These are phyloP conservation scores for Colletotrichum agaves DNA, from an alignment of 2,329 filamentous ascomycete genomes.

Conservation along the genomic window DNA sequence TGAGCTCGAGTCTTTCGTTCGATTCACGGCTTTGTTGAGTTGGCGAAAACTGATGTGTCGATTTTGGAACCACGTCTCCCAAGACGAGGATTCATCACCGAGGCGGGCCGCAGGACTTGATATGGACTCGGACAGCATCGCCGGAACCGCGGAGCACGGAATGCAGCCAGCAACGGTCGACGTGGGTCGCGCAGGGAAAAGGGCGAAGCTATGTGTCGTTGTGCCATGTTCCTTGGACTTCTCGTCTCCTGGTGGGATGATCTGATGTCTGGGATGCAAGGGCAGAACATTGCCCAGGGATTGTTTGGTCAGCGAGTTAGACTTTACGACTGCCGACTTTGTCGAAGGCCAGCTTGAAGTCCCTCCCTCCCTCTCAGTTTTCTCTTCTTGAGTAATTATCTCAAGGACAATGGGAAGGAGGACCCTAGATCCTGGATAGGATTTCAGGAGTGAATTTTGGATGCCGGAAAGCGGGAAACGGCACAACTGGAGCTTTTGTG, in stretches of 20 bases:
- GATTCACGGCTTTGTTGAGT: background rate
- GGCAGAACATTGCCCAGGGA: background rate
- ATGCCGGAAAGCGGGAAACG: background rate
- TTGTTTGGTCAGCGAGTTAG: background rate
- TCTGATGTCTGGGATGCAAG: background rate
- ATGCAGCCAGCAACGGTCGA: slow-evolving; percentile 2
- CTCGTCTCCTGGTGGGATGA: background rate
- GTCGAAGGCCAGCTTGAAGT: background rate
- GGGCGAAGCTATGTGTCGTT: background rate
- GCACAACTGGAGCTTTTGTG: slow-evolving; percentile 22
- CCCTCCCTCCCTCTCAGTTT: background rate
- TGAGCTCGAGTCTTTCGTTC: background rate
- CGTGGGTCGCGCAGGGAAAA: background rate
- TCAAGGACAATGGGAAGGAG: background rate
- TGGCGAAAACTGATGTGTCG: background rate
- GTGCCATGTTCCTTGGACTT: background rate
- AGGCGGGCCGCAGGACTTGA: background rate
- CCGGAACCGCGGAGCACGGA: slow-evolving; percentile 12
- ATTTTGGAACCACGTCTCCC: background rate
- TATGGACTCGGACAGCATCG: background rate
- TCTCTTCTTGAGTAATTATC: slow-evolving; percentile 5
- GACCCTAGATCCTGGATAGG: slow-evolving; percentile 1
- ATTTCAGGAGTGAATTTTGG: background rate
- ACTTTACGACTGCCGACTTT: background rate
- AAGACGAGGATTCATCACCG: background rate